Percentiles rank a stretch among this genome's conserved stretches.
phyloP scores from a whole-genome alignment of 176 grass and related monocot species.

The Cenchrus purpureus region DNA sequence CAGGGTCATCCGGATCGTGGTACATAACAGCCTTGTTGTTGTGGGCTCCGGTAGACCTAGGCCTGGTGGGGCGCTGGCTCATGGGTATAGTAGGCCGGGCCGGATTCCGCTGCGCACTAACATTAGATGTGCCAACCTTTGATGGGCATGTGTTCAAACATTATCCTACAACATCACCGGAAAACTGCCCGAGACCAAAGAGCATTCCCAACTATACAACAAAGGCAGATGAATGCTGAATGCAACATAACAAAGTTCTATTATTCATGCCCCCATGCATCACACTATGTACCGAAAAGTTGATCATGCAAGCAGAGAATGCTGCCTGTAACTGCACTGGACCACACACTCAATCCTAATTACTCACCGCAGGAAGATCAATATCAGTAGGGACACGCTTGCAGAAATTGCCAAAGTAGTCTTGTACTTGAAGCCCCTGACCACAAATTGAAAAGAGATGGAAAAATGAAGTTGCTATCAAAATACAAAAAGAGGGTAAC shows the following conservation, averaged over 20 bases:
- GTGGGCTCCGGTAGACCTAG: no score
- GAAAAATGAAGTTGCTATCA: slow-evolving; percentile 32
- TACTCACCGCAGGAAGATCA: slow-evolving; percentile 77
- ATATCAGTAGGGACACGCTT: slow-evolving; percentile 96
- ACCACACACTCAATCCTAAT: not conserved
- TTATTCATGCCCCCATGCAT: not conserved
- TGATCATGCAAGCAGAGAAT: not conserved
- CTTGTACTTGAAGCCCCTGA: slow-evolving; percentile 85
- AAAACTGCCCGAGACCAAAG: not conserved
- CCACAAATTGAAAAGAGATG: slow-evolving; percentile 21
- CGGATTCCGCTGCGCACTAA: no score
- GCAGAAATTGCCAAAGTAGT: slow-evolving; percentile 83
- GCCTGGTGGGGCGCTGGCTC: no score
- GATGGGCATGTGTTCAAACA: not conserved
- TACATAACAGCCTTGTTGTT: no score
- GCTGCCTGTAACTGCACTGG: not conserved
- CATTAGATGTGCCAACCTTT: not conserved
- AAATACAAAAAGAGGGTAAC: not conserved
- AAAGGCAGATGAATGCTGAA: not conserved
- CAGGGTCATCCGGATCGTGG: no score
- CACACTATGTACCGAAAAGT: not conserved
- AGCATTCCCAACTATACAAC: not conserved
- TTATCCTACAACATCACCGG: not conserved
- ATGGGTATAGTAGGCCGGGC: no score
- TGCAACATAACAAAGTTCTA: not conserved